These are phyloP conservation scores for Collariella sp. DNA, from an alignment of 495 filamentous ascomycete genomes.

Conservation along the genomic window DNA sequence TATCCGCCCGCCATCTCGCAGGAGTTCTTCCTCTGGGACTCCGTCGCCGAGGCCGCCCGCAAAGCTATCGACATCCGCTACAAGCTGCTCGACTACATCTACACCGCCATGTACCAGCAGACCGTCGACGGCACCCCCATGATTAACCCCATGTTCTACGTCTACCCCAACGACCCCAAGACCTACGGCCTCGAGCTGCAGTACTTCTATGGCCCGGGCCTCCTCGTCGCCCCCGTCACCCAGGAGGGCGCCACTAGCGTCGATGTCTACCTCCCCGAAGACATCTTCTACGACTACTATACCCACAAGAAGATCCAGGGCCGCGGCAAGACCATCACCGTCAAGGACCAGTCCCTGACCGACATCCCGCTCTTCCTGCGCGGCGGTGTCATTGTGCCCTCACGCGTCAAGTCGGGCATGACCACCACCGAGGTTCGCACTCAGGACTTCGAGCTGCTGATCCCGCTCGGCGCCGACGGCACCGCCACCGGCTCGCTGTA, in stretches of 20 bases:
- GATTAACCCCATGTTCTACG: conserved; percentile 60
- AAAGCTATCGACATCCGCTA: conserved; percentile 71
- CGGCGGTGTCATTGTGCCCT: conserved; percentile 61
- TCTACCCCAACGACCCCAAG: conserved; percentile 58
- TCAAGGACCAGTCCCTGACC: conserved; percentile 49
- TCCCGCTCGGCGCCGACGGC: conserved; percentile 49
- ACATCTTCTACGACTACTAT: conserved; percentile 72
- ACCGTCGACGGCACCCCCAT: conserved; percentile 59
- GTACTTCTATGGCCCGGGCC: conserved; percentile 52
- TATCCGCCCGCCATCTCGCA: conserved; percentile 43
- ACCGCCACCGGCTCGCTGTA: conserved; percentile 42
- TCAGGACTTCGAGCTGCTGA: conserved; percentile 59
- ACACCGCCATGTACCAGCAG: conserved; percentile 63
- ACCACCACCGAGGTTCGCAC: conserved; percentile 62
- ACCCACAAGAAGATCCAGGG: conserved; percentile 51
- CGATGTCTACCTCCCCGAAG: conserved; percentile 63
- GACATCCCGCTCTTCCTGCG: conserved; percentile 66
- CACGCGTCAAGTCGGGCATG: conserved; percentile 51
- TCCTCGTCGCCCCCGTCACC: conserved; percentile 68
- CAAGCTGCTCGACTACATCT: conserved; percentile 71
- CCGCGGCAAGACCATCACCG: conserved; percentile 42
- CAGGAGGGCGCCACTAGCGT: conserved; percentile 55
- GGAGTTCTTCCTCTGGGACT: conserved; percentile 71
- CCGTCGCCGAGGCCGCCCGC: conserved; percentile 55
- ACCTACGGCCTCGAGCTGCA: conserved; percentile 26